Evolutionary conservation across 202 grass and related monocot species (phyloP).

Genomic region (Tripidium arundinaceum): DNA sequence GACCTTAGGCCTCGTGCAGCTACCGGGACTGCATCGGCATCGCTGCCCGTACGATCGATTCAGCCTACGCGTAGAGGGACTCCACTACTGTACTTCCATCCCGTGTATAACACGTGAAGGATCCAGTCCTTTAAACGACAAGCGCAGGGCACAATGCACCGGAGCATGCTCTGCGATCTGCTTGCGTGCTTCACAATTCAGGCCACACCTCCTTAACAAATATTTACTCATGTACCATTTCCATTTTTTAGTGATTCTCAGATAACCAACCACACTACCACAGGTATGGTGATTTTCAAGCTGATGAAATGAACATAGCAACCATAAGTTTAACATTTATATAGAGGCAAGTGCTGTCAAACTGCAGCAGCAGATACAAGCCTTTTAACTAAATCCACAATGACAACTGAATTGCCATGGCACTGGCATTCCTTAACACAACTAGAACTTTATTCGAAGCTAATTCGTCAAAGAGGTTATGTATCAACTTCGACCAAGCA

Average conservation of each 20-base stretch:
- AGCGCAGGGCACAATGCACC: neutral
- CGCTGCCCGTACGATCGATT: neutral
- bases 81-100: neutral
- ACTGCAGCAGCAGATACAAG: neutral
- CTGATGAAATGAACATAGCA: neutral
- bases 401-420: neutral
- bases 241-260: neutral
- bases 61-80: neutral
- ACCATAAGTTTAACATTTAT: neutral
- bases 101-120: neutral
- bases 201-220: neutral
- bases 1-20: too few species aligned
- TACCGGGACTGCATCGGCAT: neutral
- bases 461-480: constrained; percentile 5
- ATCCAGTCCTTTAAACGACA: neutral
- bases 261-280: neutral
- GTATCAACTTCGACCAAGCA: constrained; percentile 5
- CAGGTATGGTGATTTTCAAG: neutral
- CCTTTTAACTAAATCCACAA: neutral
- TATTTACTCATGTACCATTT: neutral
- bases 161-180: neutral
- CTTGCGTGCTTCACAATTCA: neutral
- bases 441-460: constrained; percentile 35
- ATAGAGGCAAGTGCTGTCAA: neutral
- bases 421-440: neutral